phyloP scores from a whole-genome alignment of 2,329 filamentous ascomycete species.

The Fusarium sp. region DNA sequence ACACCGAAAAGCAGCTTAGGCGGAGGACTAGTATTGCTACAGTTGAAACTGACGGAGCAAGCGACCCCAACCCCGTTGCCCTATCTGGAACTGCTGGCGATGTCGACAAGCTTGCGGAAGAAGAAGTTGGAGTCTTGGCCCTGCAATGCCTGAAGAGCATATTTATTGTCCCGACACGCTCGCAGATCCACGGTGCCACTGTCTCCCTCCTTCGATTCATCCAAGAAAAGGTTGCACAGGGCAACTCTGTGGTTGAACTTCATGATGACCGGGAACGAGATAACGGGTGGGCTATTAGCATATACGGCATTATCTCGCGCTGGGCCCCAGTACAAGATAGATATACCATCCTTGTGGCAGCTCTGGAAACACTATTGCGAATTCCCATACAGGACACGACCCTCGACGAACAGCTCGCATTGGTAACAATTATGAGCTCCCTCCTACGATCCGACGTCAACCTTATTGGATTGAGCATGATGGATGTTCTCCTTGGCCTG shows the following conservation, averaged over 20 bases:
- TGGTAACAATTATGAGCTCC: conserved; percentile 83
- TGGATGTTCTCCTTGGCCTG: conserved; percentile 89
- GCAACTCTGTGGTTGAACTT: conserved; percentile 64
- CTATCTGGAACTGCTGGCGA: conserved; percentile 86
- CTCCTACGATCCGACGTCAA: conserved; percentile 90
- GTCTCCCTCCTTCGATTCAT: conserved; percentile 80
- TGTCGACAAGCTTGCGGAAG: conserved; percentile 88
- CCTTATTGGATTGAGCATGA: conserved; percentile 93
- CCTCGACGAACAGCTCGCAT: conserved; percentile 77
- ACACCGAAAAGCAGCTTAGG: conserved; percentile 70
- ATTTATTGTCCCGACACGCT: conserved; percentile 82
- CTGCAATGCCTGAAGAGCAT: conserved; percentile 88
- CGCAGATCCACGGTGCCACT: conserved; percentile 84
- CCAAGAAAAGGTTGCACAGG: conserved; percentile 65
- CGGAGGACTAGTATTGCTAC: conserved; percentile 84
- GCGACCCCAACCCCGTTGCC: conserved; percentile 74
- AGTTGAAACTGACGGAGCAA: conserved; percentile 69
- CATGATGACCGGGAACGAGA: conserved; percentile 56
- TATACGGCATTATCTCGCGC: conserved; percentile 82
- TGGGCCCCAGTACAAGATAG: conserved; percentile 96
- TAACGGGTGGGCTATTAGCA: conserved; percentile 81
- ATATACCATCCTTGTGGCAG: conserved; percentile 86
- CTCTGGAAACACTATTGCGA: conserved; percentile 79
- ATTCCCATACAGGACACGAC: conserved; percentile 76
- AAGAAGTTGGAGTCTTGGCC: conserved; percentile 86